Percentiles rank a stretch among this genome's conserved stretches.
These are phyloP conservation scores for Acacia confusa DNA, from an alignment of 306 rosid species.

Conservation along the genomic window DNA sequence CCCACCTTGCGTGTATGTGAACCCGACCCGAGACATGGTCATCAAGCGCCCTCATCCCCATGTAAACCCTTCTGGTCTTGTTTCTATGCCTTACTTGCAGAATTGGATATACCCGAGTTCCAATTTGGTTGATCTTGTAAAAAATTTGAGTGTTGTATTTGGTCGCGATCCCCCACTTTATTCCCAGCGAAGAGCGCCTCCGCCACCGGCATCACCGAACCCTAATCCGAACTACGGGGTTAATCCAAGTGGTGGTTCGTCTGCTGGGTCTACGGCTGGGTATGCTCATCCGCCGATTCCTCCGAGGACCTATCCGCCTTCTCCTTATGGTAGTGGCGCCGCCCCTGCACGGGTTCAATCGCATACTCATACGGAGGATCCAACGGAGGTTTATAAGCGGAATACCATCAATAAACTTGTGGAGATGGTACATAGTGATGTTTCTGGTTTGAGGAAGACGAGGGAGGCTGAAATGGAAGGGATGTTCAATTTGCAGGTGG, in stretches of 20 bases:
- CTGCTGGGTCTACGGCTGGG: slow-evolving; percentile 33
- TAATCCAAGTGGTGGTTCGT: neutral
- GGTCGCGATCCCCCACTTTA: slow-evolving; percentile 62
- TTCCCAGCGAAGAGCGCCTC: slow-evolving; percentile 53
- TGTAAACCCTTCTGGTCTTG: slow-evolving; percentile 83
- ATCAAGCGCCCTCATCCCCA: slow-evolving; percentile 83
- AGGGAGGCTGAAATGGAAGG: slow-evolving; percentile 69
- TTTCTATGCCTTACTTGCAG: slow-evolving; percentile 57
- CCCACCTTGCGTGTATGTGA: slow-evolving; percentile 83
- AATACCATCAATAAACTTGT: slow-evolving; percentile 63
- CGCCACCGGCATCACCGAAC: slow-evolving; percentile 31
- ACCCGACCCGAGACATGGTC: slow-evolving; percentile 93
- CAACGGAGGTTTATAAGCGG: slow-evolving; percentile 52
- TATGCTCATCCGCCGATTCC: slow-evolving; percentile 53
- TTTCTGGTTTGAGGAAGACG: slow-evolving; percentile 47
- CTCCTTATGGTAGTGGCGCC: slow-evolving; percentile 60
- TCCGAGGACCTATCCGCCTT: slow-evolving; percentile 69
- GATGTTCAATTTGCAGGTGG: slow-evolving; percentile 47
- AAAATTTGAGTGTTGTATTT: slow-evolving; percentile 44
- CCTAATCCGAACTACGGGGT: slow-evolving; percentile 22
- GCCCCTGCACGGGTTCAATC: slow-evolving; percentile 39
- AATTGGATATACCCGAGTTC: slow-evolving; percentile 67
- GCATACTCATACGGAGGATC: slow-evolving; percentile 45
- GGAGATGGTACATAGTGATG: slow-evolving; percentile 56
- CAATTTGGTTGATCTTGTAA: slow-evolving; percentile 51